These are phyloP conservation scores for Austroboletus niveus DNA, from an alignment of 1,284 basidiomycete species.

Conservation along the genomic window DNA sequence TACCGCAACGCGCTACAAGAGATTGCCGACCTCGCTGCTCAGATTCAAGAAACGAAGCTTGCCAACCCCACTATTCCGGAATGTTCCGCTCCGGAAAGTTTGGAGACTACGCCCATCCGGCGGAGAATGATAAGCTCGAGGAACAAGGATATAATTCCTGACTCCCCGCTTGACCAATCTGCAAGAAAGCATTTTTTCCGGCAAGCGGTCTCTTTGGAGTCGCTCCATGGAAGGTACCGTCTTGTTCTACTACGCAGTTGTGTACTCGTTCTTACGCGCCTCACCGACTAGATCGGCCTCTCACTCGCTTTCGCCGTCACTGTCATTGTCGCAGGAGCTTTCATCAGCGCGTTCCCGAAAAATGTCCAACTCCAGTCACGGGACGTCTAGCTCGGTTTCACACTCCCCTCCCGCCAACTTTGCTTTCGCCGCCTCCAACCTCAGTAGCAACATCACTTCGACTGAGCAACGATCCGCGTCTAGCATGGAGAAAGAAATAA, in stretches of 20 bases:
- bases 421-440: conserved; percentile 54
- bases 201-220: conserved; percentile 80
- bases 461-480: conserved; percentile 67
- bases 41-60: conserved; percentile 79
- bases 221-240: conserved; percentile 74
- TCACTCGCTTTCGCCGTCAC: conserved; percentile 83
- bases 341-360: conserved; percentile 86
- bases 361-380: conserved; percentile 70
- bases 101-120: conserved; percentile 46
- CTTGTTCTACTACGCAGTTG: conserved; percentile 3
- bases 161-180: conserved; percentile 46
- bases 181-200: conserved; percentile 77
- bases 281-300: conserved; percentile 64
- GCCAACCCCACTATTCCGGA: conserved; percentile 47
- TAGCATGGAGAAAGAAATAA: conserved; percentile 90
- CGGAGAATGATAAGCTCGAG: conserved; percentile 51
- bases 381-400: conserved; percentile 54
- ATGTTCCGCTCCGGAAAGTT: conserved; percentile 44
- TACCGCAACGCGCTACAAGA: conserved; percentile 88
- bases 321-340: conserved; percentile 94
- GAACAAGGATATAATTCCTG: conserved; percentile 45
- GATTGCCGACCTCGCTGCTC: conserved; percentile 82
- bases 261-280: conserved; percentile 6
- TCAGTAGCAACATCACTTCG: conserved; percentile 36
- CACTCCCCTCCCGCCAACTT: conserved; percentile 60